These are phyloP conservation scores for Beauveria caledonica DNA, from an alignment of 2,329 filamentous ascomycete species.

Conservation along the genomic window DNA sequence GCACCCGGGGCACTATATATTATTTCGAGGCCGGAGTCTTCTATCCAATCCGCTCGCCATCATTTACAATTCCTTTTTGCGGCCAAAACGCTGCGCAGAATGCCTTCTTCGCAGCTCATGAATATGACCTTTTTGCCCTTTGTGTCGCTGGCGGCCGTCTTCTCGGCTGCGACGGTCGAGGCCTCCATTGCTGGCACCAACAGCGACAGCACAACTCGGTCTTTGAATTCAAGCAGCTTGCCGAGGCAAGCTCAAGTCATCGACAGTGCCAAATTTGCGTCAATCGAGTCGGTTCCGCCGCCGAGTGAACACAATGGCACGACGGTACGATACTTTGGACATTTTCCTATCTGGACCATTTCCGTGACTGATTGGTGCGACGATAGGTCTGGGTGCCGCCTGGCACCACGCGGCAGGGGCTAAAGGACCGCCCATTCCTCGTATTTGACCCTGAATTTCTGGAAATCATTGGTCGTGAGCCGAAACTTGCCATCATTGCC, in stretches of 20 bases:
- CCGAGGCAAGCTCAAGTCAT: neutral
- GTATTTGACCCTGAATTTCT: conserved; percentile 44
- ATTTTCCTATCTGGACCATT: neutral
- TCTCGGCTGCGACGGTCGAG: neutral
- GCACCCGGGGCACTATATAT: neutral
- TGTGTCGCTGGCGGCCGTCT: neutral
- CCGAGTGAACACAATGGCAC: conserved; percentile 3
- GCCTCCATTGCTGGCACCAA: neutral
- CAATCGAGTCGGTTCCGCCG: conserved; percentile 15
- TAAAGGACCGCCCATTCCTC: conserved; percentile 31
- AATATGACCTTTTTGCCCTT: conserved; percentile 1
- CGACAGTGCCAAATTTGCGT: neutral
- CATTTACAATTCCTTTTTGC: too few species aligned
- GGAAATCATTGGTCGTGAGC: conserved; percentile 39
- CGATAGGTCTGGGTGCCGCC: conserved; percentile 30
- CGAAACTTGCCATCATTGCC: conserved; percentile 42
- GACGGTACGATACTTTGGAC: conserved; percentile 17
- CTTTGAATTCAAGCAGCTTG: neutral
- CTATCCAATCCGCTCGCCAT: neutral
- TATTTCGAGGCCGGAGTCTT: too few species aligned
- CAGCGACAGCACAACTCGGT: neutral
- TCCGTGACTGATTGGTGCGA: neutral
- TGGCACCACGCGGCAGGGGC: conserved; percentile 29
- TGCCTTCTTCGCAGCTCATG: neutral
- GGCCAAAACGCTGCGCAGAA: neutral